phyloP scores from a whole-genome alignment of 345 rosid genomes.

The Euclidium syriacum region DNA sequence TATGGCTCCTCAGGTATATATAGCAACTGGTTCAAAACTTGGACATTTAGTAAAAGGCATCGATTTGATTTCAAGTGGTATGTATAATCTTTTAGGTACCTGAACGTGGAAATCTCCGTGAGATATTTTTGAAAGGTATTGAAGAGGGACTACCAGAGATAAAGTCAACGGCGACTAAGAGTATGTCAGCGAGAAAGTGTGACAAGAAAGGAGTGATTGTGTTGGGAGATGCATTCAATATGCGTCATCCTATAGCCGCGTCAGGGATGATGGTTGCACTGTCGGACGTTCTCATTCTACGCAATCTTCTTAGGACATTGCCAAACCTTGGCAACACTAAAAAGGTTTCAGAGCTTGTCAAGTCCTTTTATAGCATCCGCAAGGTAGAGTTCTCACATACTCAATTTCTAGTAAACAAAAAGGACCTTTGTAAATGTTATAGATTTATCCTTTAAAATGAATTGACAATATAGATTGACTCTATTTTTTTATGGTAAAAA shows the following conservation, averaged over 20 bases:
- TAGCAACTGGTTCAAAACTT: neutral
- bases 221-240: slow-evolving; percentile 28
- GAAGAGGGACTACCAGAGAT: slow-evolving; percentile 21
- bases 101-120: slow-evolving; percentile 10
- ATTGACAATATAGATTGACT: neutral
- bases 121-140: slow-evolving; percentile 19
- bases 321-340: slow-evolving; percentile 8
- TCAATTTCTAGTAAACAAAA: neutral
- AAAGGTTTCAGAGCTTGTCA: slow-evolving; percentile 8
- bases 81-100: slow-evolving; percentile 14
- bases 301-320: slow-evolving; percentile 12
- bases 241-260: slow-evolving; percentile 27
- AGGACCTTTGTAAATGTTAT: too few species aligned
- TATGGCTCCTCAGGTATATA: slow-evolving; percentile 37
- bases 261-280: slow-evolving; percentile 33
- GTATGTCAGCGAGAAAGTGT: neutral
- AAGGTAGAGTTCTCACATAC: slow-evolving; percentile 10
- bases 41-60: neutral
- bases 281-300: slow-evolving; percentile 20
- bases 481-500: neutral
- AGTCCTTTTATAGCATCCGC: slow-evolving; percentile 18
- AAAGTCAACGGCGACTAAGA: neutral
- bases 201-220: slow-evolving; percentile 23
- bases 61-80: neutral
- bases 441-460: neutral